Evolutionary conservation across 306 rosid genomes (phyloP), one percentile per base, ranked within the genome.

Genomic region (Bauhinia variegata): DNA sequence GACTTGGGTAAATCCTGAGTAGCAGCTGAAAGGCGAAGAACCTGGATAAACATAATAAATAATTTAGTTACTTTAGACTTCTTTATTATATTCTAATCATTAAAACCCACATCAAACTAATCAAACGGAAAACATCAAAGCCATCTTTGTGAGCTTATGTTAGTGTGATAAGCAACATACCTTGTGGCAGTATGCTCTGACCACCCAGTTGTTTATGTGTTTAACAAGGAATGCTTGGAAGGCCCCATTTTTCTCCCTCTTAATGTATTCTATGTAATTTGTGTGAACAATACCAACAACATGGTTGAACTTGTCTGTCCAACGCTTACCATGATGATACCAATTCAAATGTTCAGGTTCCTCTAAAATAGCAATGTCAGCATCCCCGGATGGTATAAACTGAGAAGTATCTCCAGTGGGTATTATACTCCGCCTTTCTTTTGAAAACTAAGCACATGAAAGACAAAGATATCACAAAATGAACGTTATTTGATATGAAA

Each of bases 261-360:
- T 93, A 65, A 93, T 90, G 73, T 90, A 93, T 79, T 93, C 97
- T 74, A 90, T 81, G 84, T 93, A 93, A 78, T 93, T 93, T 73
- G 99, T 93, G 78, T 93, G 99, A 33, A 93, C 99, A 73, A 93
- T 65, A 11, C 99, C 99, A 67, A 93, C 96, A 78, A 93, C 99
- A 75, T 90, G 97, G 81, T 83, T 90, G 86, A 93, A 93, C 78
- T 90, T 93, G 75, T 90, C 96, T 0, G 95, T 88, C 99, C 99
- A 95, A 32, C 99, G 90, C 72, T 28, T 90, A 30, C 99, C 99
- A 44, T 95, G 99, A 82, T 90, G 97, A 78, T 95, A 95, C 99
- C 99, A 95, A 79, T 90, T 90, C 60, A 95, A 88, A 63, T 95
- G 99, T 74, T 95, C 96, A 18, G 99, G 99, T 77, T 95, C 99